Evolutionary conservation across 1,284 basidiomycete genomes (phyloP), one percentile per base, ranked within the genome.

Genomic region (Ganoderma sinense): DNA sequence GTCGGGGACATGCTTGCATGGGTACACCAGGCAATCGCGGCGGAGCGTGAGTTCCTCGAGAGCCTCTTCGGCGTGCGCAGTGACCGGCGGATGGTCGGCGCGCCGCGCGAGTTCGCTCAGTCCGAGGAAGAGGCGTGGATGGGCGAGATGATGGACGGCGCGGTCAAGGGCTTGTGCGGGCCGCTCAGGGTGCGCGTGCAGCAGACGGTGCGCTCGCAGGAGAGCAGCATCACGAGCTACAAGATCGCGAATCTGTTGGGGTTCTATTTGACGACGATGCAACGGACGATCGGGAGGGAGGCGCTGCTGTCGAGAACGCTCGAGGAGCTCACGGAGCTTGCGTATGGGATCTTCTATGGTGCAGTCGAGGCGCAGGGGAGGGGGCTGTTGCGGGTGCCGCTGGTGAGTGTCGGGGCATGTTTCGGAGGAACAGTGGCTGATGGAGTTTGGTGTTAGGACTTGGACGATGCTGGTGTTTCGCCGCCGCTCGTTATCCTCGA

Each of bases 1-100:
- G 92, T 98, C 18, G 97, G 97, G 23, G 97, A 99, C 80, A 99
- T 99, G 95, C 89, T 99, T 4, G 97, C 97, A 0, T 99, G 97
- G 98, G 92, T 99, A 1, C 97, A 99, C 81, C 98, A 99, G 71
- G 89, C 94, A 0, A 96, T 98, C 69, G 97, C 97, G 0, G 93
- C 92, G 4, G 97, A 99, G 80, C 92, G 93, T 63, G 98, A 99
- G 81, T 96, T 97, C 76, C 85, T 98, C 26, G 96, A 97, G 77
- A 85, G 89, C 39, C 81, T 98, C 45, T 97, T 98, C 75, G 91
- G 89, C 10, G 78, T 95, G 64, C 88, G 86, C 66, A 83, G 82
- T 39, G 90, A 91, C 53, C 78, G 86, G 4, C 83, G 92, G 62
- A 93, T 97, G 90, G 92, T 97, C 59, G 96, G 94, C 29, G 89